Evolutionary conservation across 1,284 basidiomycete species (phyloP).

Genomic region (Papiliotrema laurentii): DNA sequence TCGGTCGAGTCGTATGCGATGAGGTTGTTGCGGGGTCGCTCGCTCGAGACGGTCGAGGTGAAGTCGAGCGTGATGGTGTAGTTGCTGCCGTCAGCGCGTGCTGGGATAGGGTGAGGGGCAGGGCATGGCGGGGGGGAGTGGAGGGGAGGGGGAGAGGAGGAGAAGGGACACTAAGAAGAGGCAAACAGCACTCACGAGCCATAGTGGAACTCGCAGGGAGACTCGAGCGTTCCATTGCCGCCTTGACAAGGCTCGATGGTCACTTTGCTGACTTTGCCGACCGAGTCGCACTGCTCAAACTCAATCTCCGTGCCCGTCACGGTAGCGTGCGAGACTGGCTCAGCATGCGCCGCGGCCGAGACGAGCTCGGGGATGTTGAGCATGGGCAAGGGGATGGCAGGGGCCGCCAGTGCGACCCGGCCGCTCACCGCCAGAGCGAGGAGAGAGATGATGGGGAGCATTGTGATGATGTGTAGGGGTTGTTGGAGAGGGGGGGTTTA

Average conservation of each 20-base stretch:
- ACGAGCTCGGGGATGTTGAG: background rate
- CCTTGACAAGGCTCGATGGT: conserved; percentile 21
- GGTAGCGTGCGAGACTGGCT: no score
- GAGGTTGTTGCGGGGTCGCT: conserved; percentile 18
- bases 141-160: background rate
- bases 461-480: background rate
- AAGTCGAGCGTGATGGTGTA: conserved; percentile 28
- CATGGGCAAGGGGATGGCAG: background rate
- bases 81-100: conserved; percentile 16
- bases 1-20: conserved; percentile 13
- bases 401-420: background rate
- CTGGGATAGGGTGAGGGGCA: background rate
- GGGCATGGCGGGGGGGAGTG: background rate
- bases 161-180: no score
- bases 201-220: conserved; percentile 22
- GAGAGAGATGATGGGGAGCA: background rate
- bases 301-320: background rate
- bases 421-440: background rate
- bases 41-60: conserved; percentile 10
- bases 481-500: background rate
- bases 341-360: background rate
- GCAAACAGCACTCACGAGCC: conserved; percentile 29
- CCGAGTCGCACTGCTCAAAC: background rate
- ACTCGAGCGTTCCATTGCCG: conserved; percentile 20
- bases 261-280: conserved; percentile 17